These are phyloP conservation scores for Gynandropsis gynandra DNA, from an alignment of 345 rosid species.

Conservation along the genomic window DNA sequence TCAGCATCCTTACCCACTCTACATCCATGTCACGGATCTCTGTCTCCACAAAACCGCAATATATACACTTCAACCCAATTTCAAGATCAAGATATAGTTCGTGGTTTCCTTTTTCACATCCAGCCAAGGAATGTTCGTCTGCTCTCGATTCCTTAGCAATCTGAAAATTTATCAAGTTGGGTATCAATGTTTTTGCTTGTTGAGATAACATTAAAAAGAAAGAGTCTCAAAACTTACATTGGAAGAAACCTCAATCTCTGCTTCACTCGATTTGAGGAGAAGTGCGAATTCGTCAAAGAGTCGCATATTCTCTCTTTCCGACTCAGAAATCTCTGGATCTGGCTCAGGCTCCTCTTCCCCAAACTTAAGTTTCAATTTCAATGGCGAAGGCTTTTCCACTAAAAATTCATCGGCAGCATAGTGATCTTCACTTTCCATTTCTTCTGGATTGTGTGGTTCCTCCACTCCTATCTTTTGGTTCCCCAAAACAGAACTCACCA, in stretches of 20 bases:
- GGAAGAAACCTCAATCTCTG: not conserved
- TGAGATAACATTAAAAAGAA: not conserved
- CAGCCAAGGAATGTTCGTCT: slow-evolving; percentile 13
- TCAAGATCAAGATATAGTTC: slow-evolving; percentile 35
- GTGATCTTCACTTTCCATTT: slow-evolving; percentile 2
- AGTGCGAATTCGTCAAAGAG: slow-evolving; percentile 21
- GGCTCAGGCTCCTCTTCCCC: slow-evolving; percentile 18
- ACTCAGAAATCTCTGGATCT: slow-evolving; percentile 13
- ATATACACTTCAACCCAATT: slow-evolving; percentile 38
- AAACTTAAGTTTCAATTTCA: slow-evolving; percentile 4
- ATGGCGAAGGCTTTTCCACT: slow-evolving; percentile 21
- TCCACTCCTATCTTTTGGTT: slow-evolving; percentile 18
- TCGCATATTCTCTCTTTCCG: not conserved
- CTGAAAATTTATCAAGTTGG: slow-evolving; percentile 17
- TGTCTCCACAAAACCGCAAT: slow-evolving; percentile 29
- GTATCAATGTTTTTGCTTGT: slow-evolving; percentile 1
- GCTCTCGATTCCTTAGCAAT: slow-evolving; percentile 9
- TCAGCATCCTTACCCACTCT: slow-evolving; percentile 19
- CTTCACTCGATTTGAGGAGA: not conserved
- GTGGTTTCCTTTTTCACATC: slow-evolving; percentile 35
- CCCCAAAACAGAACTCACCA: slow-evolving; percentile 26
- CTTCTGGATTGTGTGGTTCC: slow-evolving; percentile 8
- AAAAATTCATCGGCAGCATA: slow-evolving; percentile 21
- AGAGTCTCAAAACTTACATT: slow-evolving; percentile 6
- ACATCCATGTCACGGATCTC: slow-evolving; percentile 30